Percentiles rank a stretch among this genome's conserved stretches.
Conservation (phyloP, 805 yeast species). For the Candida boidinii region DNA sequence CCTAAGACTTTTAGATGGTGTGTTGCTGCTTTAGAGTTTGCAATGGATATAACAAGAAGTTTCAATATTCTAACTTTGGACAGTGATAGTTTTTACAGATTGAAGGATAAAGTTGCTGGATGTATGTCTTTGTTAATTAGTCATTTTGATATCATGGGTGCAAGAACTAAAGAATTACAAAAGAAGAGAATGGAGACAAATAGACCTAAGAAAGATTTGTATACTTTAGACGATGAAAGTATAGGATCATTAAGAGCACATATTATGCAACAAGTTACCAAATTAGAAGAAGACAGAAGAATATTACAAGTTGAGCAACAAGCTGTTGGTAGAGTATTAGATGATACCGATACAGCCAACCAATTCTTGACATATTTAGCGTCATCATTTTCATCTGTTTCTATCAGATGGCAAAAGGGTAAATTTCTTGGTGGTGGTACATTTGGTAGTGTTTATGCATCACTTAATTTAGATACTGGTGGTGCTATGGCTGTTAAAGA, state of each 20-base stretch:
- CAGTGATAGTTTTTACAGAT: conserved; percentile 62
- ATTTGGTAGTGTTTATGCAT: conserved; percentile 90
- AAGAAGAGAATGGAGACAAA: conserved; percentile 34
- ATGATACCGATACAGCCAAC: conserved; percentile 78
- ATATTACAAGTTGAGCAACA: conserved; percentile 34
- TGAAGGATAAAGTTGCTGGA: conserved; percentile 81
- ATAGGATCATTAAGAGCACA: conserved; percentile 55
- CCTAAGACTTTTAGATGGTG: conserved; percentile 92
- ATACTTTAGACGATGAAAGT: conserved; percentile 44
- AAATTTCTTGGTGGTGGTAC: conserved; percentile 91
- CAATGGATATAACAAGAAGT: conserved; percentile 89
- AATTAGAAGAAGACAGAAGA: conserved; percentile 51
- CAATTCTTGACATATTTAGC: conserved; percentile 82
- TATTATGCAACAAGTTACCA: conserved; percentile 55
- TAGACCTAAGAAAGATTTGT: conserved; percentile 45
- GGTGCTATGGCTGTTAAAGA: conserved; percentile 97
- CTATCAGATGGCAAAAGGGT: conserved; percentile 97
- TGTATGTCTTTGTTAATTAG: conserved; percentile 91
- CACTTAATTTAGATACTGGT: conserved; percentile 89
- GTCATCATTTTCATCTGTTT: conserved; percentile 78
- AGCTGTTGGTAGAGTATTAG: conserved; percentile 80
- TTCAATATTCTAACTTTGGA: conserved; percentile 76
- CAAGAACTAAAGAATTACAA: conserved; percentile 71
- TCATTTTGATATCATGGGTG: conserved; percentile 98
- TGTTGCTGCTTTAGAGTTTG: conserved; percentile 90